Base-by-base conservation (phyloP, 768 basidiomycete species). In the Podaxis carcinomalis region DNA sequence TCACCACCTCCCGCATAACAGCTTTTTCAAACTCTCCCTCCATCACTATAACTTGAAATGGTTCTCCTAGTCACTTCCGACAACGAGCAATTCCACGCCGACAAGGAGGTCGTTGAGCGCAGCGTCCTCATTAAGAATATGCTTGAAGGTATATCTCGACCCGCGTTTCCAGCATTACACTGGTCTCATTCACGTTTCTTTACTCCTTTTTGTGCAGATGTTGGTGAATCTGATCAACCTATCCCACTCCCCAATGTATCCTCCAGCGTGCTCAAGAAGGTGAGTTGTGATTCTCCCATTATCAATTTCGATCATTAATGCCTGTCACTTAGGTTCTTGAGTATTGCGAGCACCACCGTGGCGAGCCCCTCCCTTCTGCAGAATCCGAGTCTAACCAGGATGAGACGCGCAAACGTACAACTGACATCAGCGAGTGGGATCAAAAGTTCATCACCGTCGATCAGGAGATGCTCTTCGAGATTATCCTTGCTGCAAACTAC, bases 381-480 rank as follows among this genome's bases (percentile, higher is more conserved):
- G 92, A 94, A 65, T 78, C 88, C 49, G 89, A 93, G 68, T 84
- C 86, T 67, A 87, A 78, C 63, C 89, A 90, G 67, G 96, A 98
- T 63, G 97, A 98, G 77, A 91, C 92, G 4, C 89, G 96, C 78
- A 95, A 96, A 76, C 90, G 95, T 73, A 95, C 94, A n/a, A 95
- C 95, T 14, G 96, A 98, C 67, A 98, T 99, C 75, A 89, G 87
- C 65, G 97, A 99, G 72, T 99, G 97, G 97, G 97, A 99, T 77
- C 91, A 95, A 72, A 97, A 97, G 78, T 98, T 95, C 74, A 95
- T 96, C 74, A 89, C 89, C 47, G 97, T 98, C 62, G 97, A 98
- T 80, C 97, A 98, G 77, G 97, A 98, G 78, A 98, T 98, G 96
- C 84, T 99, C 5, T 98, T 98, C 67, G 97, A 99, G 79, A 99